Evolutionary conservation across 805 yeast genomes (phyloP), one percentile per base, ranked within the genome.

Genomic region (Ogataea populi-albae): DNA sequence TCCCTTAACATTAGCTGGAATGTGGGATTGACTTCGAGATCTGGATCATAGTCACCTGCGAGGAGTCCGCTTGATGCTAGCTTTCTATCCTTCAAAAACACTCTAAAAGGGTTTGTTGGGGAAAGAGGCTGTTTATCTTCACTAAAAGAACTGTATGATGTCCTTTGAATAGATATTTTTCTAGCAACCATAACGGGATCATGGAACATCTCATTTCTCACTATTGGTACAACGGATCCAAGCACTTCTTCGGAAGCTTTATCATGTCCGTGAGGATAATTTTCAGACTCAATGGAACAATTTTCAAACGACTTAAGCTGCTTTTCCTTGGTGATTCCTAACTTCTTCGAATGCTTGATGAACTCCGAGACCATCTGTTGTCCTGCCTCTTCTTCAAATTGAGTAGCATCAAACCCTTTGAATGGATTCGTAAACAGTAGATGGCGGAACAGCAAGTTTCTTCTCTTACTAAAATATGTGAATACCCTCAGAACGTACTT

Each of bases 401-500:
- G 26, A 11, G 24, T 12, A 11, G 32, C 15, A 9, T 30, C 25
- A 5, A 37, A 22, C n/a, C 27, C 23, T 4, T n/a, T 12, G 10
- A 40, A 38, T 20, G 44, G 43, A 17, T 39, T 27, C 8, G 30
- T 34, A 17, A 41, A 24, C 22, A 37, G 28, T 10, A 40, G 17
- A 33, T 43, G 29, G 19, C 37, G 33, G 23, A 28, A 38, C 23
- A 45, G 19, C 9, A 35, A 19, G 9, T 38, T 17, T 20, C 46
- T 30, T 32, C 53, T 45, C 15, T 38, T 40, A 21, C 36, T 38
- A 28, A 48, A 48, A 26, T 31, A 46, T 11, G 36, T n/a, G 12
- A 42, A 37, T 6, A 41, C 26, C 36, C 53, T 39, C 2, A 44
- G 26, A 23, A 48, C 26, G 32, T 48, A 48, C 4, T 37, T 42